Conservation (phyloP, 441 rosid species). For the Arabidopsis hybrid region DNA sequence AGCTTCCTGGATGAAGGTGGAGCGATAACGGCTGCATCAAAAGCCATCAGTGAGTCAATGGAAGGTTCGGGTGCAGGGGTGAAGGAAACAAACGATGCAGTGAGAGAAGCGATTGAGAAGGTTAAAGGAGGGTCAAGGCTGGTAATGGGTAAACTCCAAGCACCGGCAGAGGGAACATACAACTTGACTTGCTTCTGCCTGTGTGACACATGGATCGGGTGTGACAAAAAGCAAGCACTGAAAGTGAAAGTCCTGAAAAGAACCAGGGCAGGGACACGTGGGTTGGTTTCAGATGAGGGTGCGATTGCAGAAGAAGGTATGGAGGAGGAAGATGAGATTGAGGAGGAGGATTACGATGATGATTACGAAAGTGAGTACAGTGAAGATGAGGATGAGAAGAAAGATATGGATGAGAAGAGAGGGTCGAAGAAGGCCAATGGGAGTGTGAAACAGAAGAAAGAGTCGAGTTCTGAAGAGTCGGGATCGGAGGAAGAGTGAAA, state of each 20-base stretch:
- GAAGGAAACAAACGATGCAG: constrained; percentile 74
- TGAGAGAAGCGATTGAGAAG: constrained; percentile 77
- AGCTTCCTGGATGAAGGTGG: constrained; percentile 95
- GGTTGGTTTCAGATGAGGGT: constrained; percentile 70
- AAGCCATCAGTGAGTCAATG: constrained; percentile 89
- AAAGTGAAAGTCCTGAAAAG: constrained; percentile 85
- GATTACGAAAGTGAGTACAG: constrained; percentile 97
- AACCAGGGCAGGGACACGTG: constrained; percentile 88
- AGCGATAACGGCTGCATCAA: constrained; percentile 81
- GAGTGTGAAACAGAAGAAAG: constrained; percentile 47
- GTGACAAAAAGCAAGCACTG: constrained; percentile 69
- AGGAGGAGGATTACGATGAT: constrained; percentile 78
- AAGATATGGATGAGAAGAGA: constrained; percentile 65
- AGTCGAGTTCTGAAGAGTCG: constrained; percentile 75
- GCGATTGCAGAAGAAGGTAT: constrained; percentile 75
- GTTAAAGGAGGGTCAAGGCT: constrained; percentile 84
- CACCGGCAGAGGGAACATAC: constrained; percentile 85
- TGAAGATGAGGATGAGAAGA: constrained; percentile 87
- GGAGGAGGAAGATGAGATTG: constrained; percentile 93
- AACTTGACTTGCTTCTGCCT: constrained; percentile 85
- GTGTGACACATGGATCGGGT: constrained; percentile 96
- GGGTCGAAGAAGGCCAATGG: constrained; percentile 75
- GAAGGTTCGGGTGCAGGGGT: constrained; percentile 87
- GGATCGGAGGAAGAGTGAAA: constrained; percentile 74
- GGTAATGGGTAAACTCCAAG: constrained; percentile 92